These are phyloP conservation scores for Coprinellus aureogranulatus DNA, from an alignment of 768 basidiomycete species.

Conservation along the genomic window DNA sequence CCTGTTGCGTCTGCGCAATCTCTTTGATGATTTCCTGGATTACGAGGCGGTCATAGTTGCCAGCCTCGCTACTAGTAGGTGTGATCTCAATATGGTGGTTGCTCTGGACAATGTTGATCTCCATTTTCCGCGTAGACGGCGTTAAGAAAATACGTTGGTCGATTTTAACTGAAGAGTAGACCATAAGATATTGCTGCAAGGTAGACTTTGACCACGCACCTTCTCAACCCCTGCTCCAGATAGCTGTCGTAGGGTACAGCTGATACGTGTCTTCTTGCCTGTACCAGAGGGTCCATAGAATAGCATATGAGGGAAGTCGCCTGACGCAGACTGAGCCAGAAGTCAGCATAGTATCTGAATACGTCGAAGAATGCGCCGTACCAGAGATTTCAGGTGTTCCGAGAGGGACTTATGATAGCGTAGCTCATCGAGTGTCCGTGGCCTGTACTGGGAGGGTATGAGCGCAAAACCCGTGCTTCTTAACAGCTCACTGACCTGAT, in stretches of 20 bases:
- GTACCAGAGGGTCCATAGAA: slow-evolving; percentile 98
- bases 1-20: slow-evolving; percentile 98
- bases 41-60: slow-evolving; percentile 90
- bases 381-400: slow-evolving; percentile 74
- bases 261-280: slow-evolving; percentile 96
- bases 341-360: too few species aligned
- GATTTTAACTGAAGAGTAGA: slow-evolving; percentile 73
- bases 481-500: slow-evolving; percentile 41
- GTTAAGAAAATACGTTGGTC: slow-evolving; percentile 96
- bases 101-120: slow-evolving; percentile 95
- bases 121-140: slow-evolving; percentile 89
- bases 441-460: slow-evolving; percentile 63
- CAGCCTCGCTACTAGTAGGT: slow-evolving; percentile 96
- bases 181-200: not conserved
- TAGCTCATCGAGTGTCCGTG: slow-evolving; percentile 77
- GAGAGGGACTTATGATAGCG: slow-evolving; percentile 87
- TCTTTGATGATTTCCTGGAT: slow-evolving; percentile 97
- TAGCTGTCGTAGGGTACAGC: slow-evolving; percentile 81
- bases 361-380: slow-evolving; percentile 31
- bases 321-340: slow-evolving; percentile 83
- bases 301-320: slow-evolving; percentile 96
- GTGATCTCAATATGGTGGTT: slow-evolving; percentile 98
- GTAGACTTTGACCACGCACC: slow-evolving; percentile 39
- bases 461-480: not conserved
- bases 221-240: slow-evolving; percentile 94